A percentile compares a stretch with the other conserved stretches of the same genome.
These are phyloP conservation scores for Skeletonema marinoi DNA, from an alignment of 108 stramenopile genomes.

Conservation along the genomic window DNA sequence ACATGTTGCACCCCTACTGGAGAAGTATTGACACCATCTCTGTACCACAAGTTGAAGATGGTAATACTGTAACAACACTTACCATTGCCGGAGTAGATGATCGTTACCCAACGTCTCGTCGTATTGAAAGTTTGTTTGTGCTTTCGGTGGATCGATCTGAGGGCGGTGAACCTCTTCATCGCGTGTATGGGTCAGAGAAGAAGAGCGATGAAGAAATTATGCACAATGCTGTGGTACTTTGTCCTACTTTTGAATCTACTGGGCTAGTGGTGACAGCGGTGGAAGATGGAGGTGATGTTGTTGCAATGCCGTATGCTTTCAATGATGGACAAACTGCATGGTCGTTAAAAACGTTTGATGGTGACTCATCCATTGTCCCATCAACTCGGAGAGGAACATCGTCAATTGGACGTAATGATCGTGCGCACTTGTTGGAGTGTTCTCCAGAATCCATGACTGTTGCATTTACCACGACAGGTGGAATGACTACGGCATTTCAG, in stretches of 20 bases:
- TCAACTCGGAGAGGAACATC: background rate
- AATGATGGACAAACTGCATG: background rate
- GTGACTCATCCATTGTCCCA: slow-evolving; percentile 1
- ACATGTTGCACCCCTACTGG: slow-evolving; percentile 28
- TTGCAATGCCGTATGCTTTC: background rate
- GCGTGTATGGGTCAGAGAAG: slow-evolving; percentile 16
- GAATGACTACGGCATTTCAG: slow-evolving; percentile 50
- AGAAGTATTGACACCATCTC: slow-evolving; percentile 18
- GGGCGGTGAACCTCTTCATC: slow-evolving; percentile 5
- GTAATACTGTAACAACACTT: background rate
- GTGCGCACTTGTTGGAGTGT: slow-evolving; percentile 54
- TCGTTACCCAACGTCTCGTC: slow-evolving; percentile 18
- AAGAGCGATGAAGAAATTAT: slow-evolving; percentile 11
- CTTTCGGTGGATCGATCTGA: slow-evolving; percentile 22
- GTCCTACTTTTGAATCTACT: slow-evolving; percentile 19
- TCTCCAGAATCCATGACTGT: slow-evolving; percentile 32
- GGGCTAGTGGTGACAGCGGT: slow-evolving; percentile 34
- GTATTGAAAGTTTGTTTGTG: slow-evolving; percentile 16
- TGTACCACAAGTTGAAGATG: background rate
- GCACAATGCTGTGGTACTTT: slow-evolving; percentile 38
- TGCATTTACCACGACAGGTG: slow-evolving; percentile 53
- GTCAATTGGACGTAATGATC: slow-evolving; percentile 15
- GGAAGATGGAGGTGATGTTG: slow-evolving; percentile 6
- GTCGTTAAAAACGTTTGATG: background rate
- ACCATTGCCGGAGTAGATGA: slow-evolving; percentile 35